Evolutionary conservation across 257 asterid genomes (phyloP).

Genomic region (Vinca minor): DNA sequence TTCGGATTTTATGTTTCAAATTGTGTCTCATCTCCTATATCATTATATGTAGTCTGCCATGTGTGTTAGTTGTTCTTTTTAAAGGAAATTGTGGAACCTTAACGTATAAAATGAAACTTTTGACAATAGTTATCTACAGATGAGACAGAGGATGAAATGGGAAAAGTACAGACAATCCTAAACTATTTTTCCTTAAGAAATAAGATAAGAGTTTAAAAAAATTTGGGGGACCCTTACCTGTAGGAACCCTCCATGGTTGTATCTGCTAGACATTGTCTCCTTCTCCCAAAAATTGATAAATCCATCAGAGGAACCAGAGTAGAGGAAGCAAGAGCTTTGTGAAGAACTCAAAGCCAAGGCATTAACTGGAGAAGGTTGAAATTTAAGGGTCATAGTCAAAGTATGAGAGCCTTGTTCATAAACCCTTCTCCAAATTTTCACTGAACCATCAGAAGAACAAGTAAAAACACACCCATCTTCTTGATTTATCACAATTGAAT

Average conservation of each 20-base stretch:
- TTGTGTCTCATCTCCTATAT: no score
- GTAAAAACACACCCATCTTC: slow-evolving; percentile 75
- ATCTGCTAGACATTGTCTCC: slow-evolving; percentile 62
- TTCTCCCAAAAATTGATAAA: slow-evolving; percentile 89
- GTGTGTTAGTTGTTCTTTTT: no score
- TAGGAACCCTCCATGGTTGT: slow-evolving; percentile 76
- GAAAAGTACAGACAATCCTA: no score
- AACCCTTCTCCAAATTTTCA: slow-evolving; percentile 72
- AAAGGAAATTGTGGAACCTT: no score
- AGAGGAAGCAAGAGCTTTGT: slow-evolving; percentile 43
- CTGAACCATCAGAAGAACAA: slow-evolving; percentile 73
- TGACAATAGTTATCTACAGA: no score
- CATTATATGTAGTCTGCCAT: no score
- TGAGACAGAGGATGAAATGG: no score
- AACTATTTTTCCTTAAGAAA: no score
- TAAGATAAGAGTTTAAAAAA: no score
- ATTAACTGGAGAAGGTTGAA: slow-evolving; percentile 72
- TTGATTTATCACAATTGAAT: slow-evolving; percentile 48
- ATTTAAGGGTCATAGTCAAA: slow-evolving; percentile 64
- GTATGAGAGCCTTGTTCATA: slow-evolving; percentile 76
- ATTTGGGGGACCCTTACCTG: no score
- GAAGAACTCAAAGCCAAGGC: slow-evolving; percentile 46
- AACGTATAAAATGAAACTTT: no score
- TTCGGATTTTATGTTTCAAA: no score
- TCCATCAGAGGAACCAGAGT: slow-evolving; percentile 88